These are phyloP conservation scores for Aureobasidium melanogenum DNA, from an alignment of 2,329 filamentous ascomycete species.

Conservation along the genomic window DNA sequence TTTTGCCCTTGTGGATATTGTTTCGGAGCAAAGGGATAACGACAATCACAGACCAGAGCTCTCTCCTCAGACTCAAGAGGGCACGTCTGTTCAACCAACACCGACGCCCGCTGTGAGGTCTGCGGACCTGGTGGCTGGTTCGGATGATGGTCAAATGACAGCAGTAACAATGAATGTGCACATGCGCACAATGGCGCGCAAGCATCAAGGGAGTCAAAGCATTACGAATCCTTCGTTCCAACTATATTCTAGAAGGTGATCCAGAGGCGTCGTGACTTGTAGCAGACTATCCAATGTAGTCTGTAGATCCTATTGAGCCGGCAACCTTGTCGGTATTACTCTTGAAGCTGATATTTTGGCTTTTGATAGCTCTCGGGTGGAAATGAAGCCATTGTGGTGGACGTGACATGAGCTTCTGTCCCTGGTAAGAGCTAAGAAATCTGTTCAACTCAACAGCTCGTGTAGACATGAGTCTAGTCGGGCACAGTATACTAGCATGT, in stretches of 20 bases:
- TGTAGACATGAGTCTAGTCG: neutral
- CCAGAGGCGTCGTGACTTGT: neutral
- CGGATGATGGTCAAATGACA: neutral
- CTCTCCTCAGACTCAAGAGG: neutral
- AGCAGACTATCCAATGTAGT: neutral
- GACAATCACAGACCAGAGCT: neutral
- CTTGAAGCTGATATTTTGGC: neutral
- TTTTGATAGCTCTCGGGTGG: neutral
- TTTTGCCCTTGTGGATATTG: neutral
- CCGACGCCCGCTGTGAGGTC: neutral
- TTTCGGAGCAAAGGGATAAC: neutral
- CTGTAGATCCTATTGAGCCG: neutral
- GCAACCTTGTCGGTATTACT: conserved; percentile 6
- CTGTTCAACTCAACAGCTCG: neutral
- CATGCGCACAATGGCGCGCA: neutral
- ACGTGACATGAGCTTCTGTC: neutral
- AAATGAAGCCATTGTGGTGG: conserved; percentile 9
- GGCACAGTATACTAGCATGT: neutral
- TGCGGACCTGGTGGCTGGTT: neutral
- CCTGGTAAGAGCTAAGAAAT: neutral
- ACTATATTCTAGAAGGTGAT: conserved; percentile 2
- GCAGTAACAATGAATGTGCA: neutral
- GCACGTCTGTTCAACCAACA: neutral
- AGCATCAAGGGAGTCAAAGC: conserved; percentile 4
- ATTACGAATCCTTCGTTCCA: conserved; percentile 7